These are phyloP conservation scores for Geranium incanum DNA, from an alignment of 441 rosid genomes.

Conservation along the genomic window DNA sequence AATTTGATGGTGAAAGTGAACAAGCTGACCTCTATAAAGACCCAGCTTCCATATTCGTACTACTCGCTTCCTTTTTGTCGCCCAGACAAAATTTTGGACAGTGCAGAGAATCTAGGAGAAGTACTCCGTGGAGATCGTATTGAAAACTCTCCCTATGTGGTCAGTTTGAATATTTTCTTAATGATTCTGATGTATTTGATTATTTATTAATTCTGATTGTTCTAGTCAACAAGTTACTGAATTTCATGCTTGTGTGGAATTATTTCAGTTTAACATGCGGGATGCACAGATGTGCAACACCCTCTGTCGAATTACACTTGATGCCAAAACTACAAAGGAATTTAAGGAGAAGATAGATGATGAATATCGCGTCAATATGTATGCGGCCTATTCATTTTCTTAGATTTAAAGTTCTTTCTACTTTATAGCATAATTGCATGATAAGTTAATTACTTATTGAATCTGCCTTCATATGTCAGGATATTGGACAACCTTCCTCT, in stretches of 20 bases:
- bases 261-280: constrained; percentile 55
- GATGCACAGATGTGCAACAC: constrained; percentile 54
- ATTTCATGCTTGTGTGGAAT: constrained; percentile 17
- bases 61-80: constrained; percentile 46
- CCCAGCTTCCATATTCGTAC: constrained; percentile 58
- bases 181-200: no score
- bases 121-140: constrained; percentile 71
- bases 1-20: constrained; percentile 64
- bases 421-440: no score
- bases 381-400: constrained; percentile 21
- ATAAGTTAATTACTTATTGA: no score
- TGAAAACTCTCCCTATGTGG: constrained; percentile 53
- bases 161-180: constrained; percentile 17
- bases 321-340: constrained; percentile 42
- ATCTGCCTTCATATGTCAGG: no score
- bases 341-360: constrained; percentile 65
- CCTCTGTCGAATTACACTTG: constrained; percentile 40
- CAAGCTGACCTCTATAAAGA: constrained; percentile 54
- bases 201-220: no score
- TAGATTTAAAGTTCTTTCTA: no score
- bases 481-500: constrained; percentile 68
- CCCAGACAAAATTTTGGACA: constrained; percentile 49
- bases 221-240: no score
- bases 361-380: constrained; percentile 68
- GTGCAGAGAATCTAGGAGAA: constrained; percentile 67